phyloP scores from a whole-genome alignment of 2,329 filamentous ascomycete species.

The Verticillium zaregamsianum region DNA sequence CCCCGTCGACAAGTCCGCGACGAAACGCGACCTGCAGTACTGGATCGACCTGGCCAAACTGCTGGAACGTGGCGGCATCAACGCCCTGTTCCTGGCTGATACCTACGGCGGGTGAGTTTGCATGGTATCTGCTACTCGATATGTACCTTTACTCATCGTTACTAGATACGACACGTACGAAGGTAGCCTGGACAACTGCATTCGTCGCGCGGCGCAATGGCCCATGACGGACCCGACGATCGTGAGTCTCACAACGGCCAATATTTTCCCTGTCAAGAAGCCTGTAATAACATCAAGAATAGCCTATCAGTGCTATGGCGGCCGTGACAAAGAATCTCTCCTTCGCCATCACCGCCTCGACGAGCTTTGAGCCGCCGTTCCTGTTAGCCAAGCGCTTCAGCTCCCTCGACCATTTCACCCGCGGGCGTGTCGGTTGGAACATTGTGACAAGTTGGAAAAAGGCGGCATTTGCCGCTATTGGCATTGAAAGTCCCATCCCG shows the following conservation, averaged over 20 bases:
- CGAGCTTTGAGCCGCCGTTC: constrained; percentile 59
- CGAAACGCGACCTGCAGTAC: constrained; percentile 56
- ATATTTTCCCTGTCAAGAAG: background rate
- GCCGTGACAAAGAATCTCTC: constrained; percentile 60
- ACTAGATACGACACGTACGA: constrained; percentile 54
- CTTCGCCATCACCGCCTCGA: constrained; percentile 60
- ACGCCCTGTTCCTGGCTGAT: constrained; percentile 62
- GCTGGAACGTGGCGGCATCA: constrained; percentile 58
- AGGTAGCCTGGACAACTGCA: constrained; percentile 54
- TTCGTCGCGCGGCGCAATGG: constrained; percentile 59
- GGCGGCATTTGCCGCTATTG: constrained; percentile 59
- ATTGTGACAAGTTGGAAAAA: constrained; percentile 59
- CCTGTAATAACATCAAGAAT: background rate
- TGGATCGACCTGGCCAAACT: constrained; percentile 62
- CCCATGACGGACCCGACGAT: constrained; percentile 62
- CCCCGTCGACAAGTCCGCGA: constrained; percentile 55
- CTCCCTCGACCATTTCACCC: constrained; percentile 58
- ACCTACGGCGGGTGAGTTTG: constrained; percentile 48
- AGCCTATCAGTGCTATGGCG: constrained; percentile 63
- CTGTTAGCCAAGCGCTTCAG: constrained; percentile 59
- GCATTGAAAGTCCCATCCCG: constrained; percentile 50
- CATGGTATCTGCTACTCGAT: background rate
- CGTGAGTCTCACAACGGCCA: constrained; percentile 30
- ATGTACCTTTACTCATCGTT: background rate
- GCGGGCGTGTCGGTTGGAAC: constrained; percentile 61